phyloP scores from a whole-genome alignment of 1,284 basidiomycete genomes.

The Tilletiaria anomala region DNA sequence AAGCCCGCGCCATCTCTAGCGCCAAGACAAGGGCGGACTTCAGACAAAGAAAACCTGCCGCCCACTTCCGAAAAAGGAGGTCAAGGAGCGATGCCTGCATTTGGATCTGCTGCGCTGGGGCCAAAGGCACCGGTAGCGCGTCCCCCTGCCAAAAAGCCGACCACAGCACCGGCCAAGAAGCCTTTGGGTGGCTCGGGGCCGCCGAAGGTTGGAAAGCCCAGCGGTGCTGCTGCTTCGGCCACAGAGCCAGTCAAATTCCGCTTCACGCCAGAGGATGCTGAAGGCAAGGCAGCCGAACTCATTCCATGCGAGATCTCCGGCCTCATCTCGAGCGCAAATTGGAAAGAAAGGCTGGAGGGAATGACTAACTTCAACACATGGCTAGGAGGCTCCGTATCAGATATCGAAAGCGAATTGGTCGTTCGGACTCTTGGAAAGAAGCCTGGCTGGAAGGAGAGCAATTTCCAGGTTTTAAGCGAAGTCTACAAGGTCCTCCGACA shows the following conservation, averaged over 20 bases:
- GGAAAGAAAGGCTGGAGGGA: conserved; percentile 81
- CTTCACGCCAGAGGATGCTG: conserved; percentile 82
- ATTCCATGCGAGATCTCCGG: conserved; percentile 60
- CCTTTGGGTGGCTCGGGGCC: too few species aligned
- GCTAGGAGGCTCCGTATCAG: conserved; percentile 56
- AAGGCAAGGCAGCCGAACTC: conserved; percentile 57
- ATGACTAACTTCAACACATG: conserved; percentile 73
- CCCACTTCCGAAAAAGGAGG: too few species aligned
- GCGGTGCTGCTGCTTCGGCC: conserved; percentile 47
- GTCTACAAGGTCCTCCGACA: conserved; percentile 40
- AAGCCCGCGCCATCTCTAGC: too few species aligned
- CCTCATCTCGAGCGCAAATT: conserved; percentile 68
- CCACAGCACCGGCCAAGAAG: conserved; percentile 8
- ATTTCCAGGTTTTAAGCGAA: conserved; percentile 57
- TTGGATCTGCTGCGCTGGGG: background rate
- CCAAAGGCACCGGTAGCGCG: conserved; percentile 1
- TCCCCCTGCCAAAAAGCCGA: conserved; percentile 1
- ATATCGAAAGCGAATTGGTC: conserved; percentile 73
- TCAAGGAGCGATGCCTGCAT: too few species aligned
- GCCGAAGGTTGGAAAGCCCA: too few species aligned
- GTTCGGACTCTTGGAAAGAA: conserved; percentile 82
- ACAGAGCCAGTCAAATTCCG: conserved; percentile 80
- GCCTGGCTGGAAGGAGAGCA: conserved; percentile 89
- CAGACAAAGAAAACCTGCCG: too few species aligned
- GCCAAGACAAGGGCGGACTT: too few species aligned